phyloP scores from a whole-genome alignment of 306 rosid species.

The Cicer pinnatifidum region DNA sequence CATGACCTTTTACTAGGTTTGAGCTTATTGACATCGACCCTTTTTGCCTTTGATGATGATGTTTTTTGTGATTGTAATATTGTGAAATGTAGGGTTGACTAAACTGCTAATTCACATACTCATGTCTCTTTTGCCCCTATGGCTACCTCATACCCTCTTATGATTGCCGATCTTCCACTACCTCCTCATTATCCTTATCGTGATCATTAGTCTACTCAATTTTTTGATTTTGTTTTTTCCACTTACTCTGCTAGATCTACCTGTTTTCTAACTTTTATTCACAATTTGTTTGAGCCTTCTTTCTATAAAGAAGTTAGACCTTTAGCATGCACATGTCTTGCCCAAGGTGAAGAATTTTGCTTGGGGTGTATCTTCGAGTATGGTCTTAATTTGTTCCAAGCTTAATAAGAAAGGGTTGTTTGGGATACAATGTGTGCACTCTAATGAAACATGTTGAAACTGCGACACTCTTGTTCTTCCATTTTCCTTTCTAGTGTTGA shows the following conservation, averaged over 20 bases:
- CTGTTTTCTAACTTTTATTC: background rate
- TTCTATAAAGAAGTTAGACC: background rate
- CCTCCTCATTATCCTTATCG: background rate
- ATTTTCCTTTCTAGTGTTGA: no score
- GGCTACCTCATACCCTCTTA: background rate
- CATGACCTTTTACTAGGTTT: background rate
- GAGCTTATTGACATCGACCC: background rate
- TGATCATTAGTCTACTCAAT: background rate
- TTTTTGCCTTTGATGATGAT: background rate
- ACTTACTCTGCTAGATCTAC: background rate
- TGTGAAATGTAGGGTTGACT: background rate
- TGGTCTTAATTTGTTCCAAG: no score
- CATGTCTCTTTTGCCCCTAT: background rate
- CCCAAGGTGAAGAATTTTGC: no score
- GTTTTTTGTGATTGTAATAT: background rate
- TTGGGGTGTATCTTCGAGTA: no score
- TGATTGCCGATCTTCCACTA: background rate
- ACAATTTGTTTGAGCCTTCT: background rate
- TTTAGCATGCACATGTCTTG: no score
- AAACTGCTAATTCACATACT: background rate
- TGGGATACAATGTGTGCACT: no score
- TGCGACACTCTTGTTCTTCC: no score
- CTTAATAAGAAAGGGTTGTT: no score
- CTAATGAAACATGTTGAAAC: no score
- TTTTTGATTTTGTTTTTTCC: background rate